These are phyloP conservation scores for Poa annua DNA, from an alignment of 176 grass and related monocot species.

Conservation along the genomic window DNA sequence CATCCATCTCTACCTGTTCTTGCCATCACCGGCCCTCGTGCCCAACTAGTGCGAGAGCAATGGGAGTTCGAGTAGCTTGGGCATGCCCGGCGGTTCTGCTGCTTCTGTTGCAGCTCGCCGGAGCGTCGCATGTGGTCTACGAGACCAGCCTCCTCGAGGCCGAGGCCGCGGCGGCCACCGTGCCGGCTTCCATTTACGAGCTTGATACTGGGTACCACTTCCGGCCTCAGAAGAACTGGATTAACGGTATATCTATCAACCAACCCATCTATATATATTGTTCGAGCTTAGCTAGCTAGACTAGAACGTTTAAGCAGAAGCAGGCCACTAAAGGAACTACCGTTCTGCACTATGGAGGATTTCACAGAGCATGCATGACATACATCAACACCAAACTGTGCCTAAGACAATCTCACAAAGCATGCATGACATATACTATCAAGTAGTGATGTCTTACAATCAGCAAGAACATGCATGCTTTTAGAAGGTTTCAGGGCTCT, in stretches of 20 bases:
- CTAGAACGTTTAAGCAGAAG: background rate
- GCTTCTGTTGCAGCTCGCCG: slow-evolving; percentile 44
- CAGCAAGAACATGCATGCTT: background rate
- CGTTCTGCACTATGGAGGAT: background rate
- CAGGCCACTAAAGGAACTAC: background rate
- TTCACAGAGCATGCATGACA: background rate
- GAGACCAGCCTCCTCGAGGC: slow-evolving; percentile 13
- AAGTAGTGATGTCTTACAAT: background rate
- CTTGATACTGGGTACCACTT: slow-evolving; percentile 67
- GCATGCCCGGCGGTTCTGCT: slow-evolving; percentile 35
- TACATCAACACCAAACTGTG: background rate
- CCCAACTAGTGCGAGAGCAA: slow-evolving; percentile 17
- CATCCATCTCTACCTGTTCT: background rate
- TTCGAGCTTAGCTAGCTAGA: background rate
- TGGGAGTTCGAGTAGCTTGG: slow-evolving; percentile 35
- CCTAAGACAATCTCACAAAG: background rate
- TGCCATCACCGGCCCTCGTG: background rate
- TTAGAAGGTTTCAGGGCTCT: background rate
- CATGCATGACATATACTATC: background rate
- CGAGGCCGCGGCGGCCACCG: background rate
- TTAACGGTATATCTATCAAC: slow-evolving; percentile 65
- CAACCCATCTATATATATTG: background rate
- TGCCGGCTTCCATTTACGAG: slow-evolving; percentile 53
- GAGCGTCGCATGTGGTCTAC: slow-evolving; percentile 59
- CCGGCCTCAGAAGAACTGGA: slow-evolving; percentile 70